Evolutionary conservation across 2,329 filamentous ascomycete genomes (phyloP), one percentile per base, ranked within the genome.

Genomic region (Colletotrichum endophyticum): DNA sequence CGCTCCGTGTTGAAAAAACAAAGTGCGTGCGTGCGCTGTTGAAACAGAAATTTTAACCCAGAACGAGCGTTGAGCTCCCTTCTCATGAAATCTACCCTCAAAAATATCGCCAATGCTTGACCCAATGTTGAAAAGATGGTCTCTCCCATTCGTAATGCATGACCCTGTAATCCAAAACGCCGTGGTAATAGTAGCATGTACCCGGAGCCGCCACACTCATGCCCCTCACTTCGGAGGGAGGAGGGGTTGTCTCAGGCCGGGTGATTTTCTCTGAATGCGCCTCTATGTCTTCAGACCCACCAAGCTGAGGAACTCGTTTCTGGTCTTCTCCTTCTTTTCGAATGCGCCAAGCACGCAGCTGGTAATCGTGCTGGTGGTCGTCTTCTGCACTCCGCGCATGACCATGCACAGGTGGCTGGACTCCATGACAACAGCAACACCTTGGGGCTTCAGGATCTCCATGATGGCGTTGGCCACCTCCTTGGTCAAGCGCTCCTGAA

Each of bases 281-380:
- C 28, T 59, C 36, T 74, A 74, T 32, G 59, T 70, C 68, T 95
- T 92, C 73, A 96, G 85, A 53, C 91, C 91, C 39, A 94, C 88
- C 44, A 99, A 89, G 81, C 93, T 98, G 83, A 99, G 87, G 82
- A 99, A 99, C 86, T 99, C 97, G 84, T 98, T 98, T 81, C 97
- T 90, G 13, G 96, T 98, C 90, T 98, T 98, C 77, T 95, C 95
- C 81, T 95, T 95, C 77, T 93, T 94, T 83, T 98, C 94, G 89
- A 99, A 98, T 81, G 96, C 96, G 53, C 97, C 97, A n/a, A 99
- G 91, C 86, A 99, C 98, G 84, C 96, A 99, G 87, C 96, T 98
- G 22, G 97, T 99, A 49, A 98, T 97, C 8, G 97, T 99, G 22
- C 92, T 94, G 67, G 95, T 93, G 56, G 90, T 92, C 0, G 95